phyloP scores from a whole-genome alignment of 306 rosid species.

The Vigna angularis region DNA sequence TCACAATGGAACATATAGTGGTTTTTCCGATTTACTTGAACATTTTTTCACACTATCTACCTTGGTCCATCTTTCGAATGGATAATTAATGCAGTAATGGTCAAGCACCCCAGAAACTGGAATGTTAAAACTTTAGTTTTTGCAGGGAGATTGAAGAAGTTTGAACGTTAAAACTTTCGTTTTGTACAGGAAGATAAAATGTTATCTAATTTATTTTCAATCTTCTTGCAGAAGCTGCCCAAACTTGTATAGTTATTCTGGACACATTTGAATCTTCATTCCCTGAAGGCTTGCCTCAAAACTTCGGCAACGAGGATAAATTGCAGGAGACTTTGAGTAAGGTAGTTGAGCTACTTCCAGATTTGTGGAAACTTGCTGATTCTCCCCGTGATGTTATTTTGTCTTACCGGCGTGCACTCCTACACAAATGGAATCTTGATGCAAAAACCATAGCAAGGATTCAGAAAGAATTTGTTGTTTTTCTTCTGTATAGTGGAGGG shows the following conservation, averaged over 20 bases:
- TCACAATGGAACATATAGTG: neutral
- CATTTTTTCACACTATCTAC: neutral
- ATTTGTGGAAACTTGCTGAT: slow-evolving; percentile 84
- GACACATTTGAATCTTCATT: slow-evolving; percentile 86
- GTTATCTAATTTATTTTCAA: slow-evolving; percentile 44
- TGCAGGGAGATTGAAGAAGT: neutral
- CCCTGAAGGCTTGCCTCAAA: slow-evolving; percentile 87
- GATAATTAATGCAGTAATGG: neutral
- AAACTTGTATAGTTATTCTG: slow-evolving; percentile 84
- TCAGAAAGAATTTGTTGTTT: slow-evolving; percentile 83
- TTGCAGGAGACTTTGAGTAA: slow-evolving; percentile 85
- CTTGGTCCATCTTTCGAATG: neutral
- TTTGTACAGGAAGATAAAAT: slow-evolving; percentile 38
- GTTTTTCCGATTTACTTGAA: neutral
- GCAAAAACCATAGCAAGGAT: slow-evolving; percentile 63
- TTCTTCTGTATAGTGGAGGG: slow-evolving; percentile 81
- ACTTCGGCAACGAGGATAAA: slow-evolving; percentile 77
- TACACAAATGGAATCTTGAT: slow-evolving; percentile 79
- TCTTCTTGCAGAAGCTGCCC: slow-evolving; percentile 90
- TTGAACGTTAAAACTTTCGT: slow-evolving; percentile 8
- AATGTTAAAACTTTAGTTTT: neutral
- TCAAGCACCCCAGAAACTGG: slow-evolving; percentile 8
- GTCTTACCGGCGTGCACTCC: slow-evolving; percentile 80
- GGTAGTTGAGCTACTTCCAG: slow-evolving; percentile 89
- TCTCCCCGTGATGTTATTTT: slow-evolving; percentile 75